Evolutionary conservation across 352 stramenopile genomes (phyloP).

Genomic region (Phytopythium aichiense): DNA sequence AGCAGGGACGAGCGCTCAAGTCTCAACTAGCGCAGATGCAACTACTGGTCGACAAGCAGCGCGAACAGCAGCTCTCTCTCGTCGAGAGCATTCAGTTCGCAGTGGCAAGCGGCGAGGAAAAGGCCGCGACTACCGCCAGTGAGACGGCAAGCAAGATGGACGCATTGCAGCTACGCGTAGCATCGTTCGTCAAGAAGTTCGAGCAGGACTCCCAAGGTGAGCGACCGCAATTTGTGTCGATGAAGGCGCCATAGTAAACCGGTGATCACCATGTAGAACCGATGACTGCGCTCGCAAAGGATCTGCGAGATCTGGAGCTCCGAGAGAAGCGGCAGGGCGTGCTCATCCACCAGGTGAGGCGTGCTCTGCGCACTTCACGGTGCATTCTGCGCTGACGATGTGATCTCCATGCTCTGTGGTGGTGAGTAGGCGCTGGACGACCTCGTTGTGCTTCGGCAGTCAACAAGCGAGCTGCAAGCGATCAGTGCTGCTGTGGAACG

Average conservation of each 20-base stretch:
- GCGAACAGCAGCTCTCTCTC: slow-evolving; percentile 43
- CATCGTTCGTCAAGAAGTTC: slow-evolving; percentile 42
- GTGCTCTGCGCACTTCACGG: neutral
- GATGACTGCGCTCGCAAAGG: slow-evolving; percentile 26
- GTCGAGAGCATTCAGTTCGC: slow-evolving; percentile 41
- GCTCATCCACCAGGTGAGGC: slow-evolving; percentile 36
- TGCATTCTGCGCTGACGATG: neutral
- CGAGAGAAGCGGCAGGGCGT: slow-evolving; percentile 36
- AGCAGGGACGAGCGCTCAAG: slow-evolving; percentile 31
- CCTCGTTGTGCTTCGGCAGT: slow-evolving; percentile 17
- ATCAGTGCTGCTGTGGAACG: slow-evolving; percentile 23
- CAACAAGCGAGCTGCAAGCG: slow-evolving; percentile 28
- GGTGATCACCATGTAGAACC: slow-evolving; percentile 19
- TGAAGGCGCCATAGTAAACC: neutral
- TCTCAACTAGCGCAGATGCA: slow-evolving; percentile 42
- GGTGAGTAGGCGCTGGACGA: slow-evolving; percentile 19
- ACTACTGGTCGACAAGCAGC: slow-evolving; percentile 35
- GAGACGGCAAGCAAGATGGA: slow-evolving; percentile 34
- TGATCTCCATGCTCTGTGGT: neutral
- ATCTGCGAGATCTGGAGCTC: slow-evolving; percentile 39
- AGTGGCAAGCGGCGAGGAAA: slow-evolving; percentile 22
- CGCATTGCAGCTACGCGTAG: slow-evolving; percentile 41
- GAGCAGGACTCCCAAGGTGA: slow-evolving; percentile 41
- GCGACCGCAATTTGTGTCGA: neutral
- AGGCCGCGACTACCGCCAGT: slow-evolving; percentile 13